Evolutionary conservation across 2,329 filamentous ascomycete genomes (phyloP).

Genomic region (Cordyceps cateniannulata): DNA sequence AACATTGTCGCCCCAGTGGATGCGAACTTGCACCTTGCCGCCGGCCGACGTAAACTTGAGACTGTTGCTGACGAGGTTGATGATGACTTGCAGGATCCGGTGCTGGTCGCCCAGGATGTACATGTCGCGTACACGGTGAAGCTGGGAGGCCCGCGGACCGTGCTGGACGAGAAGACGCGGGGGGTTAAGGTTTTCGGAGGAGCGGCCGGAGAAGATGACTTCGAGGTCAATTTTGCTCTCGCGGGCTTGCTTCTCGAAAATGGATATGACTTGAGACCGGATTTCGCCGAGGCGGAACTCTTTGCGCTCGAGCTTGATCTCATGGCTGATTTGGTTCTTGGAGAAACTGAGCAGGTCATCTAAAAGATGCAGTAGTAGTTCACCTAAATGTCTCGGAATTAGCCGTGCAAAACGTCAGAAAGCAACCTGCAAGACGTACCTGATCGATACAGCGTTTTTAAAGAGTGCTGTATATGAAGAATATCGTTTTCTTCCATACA

Average conservation of each 20-base stretch:
- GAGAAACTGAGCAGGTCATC: conserved; percentile 90
- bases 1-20: conserved; percentile 62
- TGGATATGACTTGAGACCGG: conserved; percentile 72
- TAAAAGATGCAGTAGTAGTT: conserved; percentile 75
- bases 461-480: conserved; percentile 68
- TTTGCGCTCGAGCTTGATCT: conserved; percentile 72
- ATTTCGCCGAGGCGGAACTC: conserved; percentile 84
- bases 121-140: conserved; percentile 73
- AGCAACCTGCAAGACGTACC: conserved; percentile 28
- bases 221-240: conserved; percentile 70
- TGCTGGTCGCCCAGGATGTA: conserved; percentile 90
- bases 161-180: not conserved
- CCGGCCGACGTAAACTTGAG: conserved; percentile 81
- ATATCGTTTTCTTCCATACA: conserved; percentile 89
- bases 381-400: conserved; percentile 32
- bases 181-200: conserved; percentile 10
- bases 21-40: conserved; percentile 68
- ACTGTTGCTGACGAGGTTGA: conserved; percentile 87
- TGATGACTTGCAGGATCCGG: conserved; percentile 84
- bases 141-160: conserved; percentile 16
- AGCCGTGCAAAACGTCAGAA: not conserved
- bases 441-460: conserved; percentile 85
- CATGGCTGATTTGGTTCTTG: conserved; percentile 88
- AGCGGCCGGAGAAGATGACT: conserved; percentile 56
- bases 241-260: conserved; percentile 84